These are phyloP conservation scores for Trichoderma sp. DNA, from an alignment of 2,329 filamentous ascomycete species.

Conservation along the genomic window DNA sequence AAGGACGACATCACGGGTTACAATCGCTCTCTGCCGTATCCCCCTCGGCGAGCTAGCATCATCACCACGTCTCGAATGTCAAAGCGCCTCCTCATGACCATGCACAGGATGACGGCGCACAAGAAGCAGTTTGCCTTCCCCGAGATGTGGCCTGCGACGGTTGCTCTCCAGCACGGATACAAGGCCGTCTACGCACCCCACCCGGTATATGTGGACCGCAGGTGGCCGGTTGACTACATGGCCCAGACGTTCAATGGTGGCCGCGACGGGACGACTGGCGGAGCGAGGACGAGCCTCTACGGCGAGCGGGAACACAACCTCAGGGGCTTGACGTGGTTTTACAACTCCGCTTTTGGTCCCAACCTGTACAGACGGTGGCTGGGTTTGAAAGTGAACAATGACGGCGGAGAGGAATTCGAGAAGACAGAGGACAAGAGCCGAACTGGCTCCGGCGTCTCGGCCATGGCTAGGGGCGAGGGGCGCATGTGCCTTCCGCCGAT, in stretches of 20 bases:
- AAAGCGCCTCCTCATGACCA: slow-evolving; percentile 74
- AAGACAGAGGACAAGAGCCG: slow-evolving; percentile 56
- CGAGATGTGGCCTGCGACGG: slow-evolving; percentile 93
- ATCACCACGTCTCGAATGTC: slow-evolving; percentile 87
- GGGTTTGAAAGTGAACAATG: slow-evolving; percentile 76
- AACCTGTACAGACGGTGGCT: slow-evolving; percentile 86
- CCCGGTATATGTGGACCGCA: slow-evolving; percentile 81
- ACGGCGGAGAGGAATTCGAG: slow-evolving; percentile 78
- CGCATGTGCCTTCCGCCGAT: slow-evolving; percentile 91
- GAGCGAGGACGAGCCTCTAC: slow-evolving; percentile 70
- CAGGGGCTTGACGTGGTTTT: slow-evolving; percentile 86
- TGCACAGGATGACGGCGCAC: slow-evolving; percentile 87
- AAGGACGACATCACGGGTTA: slow-evolving; percentile 83
- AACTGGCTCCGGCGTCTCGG: slow-evolving; percentile 51
- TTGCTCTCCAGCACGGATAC: slow-evolving; percentile 85
- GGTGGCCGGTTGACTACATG: slow-evolving; percentile 80
- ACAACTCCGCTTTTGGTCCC: slow-evolving; percentile 78
- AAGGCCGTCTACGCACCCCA: slow-evolving; percentile 93
- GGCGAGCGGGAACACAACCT: slow-evolving; percentile 90
- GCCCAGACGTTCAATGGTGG: slow-evolving; percentile 80
- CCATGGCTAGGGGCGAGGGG: slow-evolving; percentile 70
- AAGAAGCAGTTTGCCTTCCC: slow-evolving; percentile 90
- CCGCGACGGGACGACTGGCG: slow-evolving; percentile 73
- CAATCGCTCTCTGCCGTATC: slow-evolving; percentile 61
- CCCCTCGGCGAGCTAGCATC: slow-evolving; percentile 80